Evolutionary conservation across 139 green algal species (phyloP).

Genomic region (Chlorella sp.): DNA sequence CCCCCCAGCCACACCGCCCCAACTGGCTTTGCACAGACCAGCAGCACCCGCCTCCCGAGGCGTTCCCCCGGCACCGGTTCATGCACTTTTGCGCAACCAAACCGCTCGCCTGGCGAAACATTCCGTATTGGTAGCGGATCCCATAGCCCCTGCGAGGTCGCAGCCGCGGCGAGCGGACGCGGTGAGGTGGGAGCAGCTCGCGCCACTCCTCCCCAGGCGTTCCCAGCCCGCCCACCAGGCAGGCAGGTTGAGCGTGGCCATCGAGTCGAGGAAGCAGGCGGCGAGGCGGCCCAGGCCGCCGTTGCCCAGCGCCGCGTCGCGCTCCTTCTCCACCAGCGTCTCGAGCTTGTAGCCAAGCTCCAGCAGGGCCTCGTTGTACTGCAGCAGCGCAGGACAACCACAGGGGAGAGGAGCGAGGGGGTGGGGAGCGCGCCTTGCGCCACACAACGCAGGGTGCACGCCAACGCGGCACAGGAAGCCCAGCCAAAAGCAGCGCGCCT

Average conservation of each 20-base stretch:
- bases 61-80: too few relatives aligned
- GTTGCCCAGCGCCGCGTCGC: slow-evolving; percentile 88
- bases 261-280: slow-evolving; percentile 99
- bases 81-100: too few relatives aligned
- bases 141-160: slow-evolving; percentile 82
- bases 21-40: too few relatives aligned
- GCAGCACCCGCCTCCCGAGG: neutral
- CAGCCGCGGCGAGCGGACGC: too few relatives aligned
- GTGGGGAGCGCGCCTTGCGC: too few relatives aligned
- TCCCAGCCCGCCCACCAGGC: slow-evolving; percentile 65
- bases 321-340: slow-evolving; percentile 63
- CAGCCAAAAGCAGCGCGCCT: too few relatives aligned
- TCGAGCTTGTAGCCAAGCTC: slow-evolving; percentile 87
- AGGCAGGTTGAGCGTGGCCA: slow-evolving; percentile 96
- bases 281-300: slow-evolving; percentile 96
- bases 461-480: too few relatives aligned
- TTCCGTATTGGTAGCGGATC: slow-evolving; percentile 99
- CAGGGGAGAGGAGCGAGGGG: too few relatives aligned
- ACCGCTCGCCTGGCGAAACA: slow-evolving; percentile 89
- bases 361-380: slow-evolving; percentile 85
- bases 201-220: neutral
- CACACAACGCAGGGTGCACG: too few relatives aligned
- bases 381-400: too few relatives aligned
- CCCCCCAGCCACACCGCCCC: too few relatives aligned
- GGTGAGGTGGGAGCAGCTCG: too few relatives aligned